These are phyloP conservation scores for Nevesoporus exiguus DNA, from an alignment of 768 basidiomycete species.

Conservation along the genomic window DNA sequence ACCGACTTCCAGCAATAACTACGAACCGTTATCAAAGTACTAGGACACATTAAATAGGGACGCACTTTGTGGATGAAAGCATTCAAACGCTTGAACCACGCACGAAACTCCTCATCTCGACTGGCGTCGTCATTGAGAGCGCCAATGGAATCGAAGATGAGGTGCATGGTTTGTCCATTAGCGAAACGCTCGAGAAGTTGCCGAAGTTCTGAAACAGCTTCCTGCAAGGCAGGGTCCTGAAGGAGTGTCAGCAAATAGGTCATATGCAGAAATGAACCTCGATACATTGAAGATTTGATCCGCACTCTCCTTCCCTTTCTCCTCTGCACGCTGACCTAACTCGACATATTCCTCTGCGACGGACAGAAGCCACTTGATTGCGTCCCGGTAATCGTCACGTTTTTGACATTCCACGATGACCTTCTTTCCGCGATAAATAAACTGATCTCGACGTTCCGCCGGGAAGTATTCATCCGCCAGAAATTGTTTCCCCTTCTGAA, in stretches of 20 bases:
- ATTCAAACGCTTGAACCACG: constrained; percentile 68
- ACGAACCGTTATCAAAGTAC: background rate
- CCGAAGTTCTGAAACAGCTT: constrained; percentile 61
- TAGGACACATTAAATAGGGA: background rate
- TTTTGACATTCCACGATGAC: constrained; percentile 90
- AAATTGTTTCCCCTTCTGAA: constrained; percentile 62
- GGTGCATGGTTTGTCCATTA: constrained; percentile 61
- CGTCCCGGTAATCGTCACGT: constrained; percentile 85
- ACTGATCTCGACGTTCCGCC: constrained; percentile 84
- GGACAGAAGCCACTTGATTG: constrained; percentile 68
- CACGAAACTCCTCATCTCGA: constrained; percentile 67
- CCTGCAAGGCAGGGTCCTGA: constrained; percentile 55
- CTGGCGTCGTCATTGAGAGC: constrained; percentile 70
- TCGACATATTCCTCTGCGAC: constrained; percentile 59
- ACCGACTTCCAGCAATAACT: constrained; percentile 76
- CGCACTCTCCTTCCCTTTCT: constrained; percentile 31
- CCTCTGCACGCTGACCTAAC: constrained; percentile 43
- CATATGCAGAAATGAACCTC: background rate
- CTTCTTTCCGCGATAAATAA: constrained; percentile 93
- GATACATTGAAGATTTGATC: constrained; percentile 13
- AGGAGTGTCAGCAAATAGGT: constrained; percentile 13
- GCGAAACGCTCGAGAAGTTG: constrained; percentile 91
- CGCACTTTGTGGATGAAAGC: constrained; percentile 62
- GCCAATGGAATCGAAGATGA: constrained; percentile 66
- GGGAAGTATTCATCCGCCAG: constrained; percentile 86